Evolutionary conservation across 495 filamentous ascomycete species (phyloP).

Genomic region (Sporormia fimetaria): DNA sequence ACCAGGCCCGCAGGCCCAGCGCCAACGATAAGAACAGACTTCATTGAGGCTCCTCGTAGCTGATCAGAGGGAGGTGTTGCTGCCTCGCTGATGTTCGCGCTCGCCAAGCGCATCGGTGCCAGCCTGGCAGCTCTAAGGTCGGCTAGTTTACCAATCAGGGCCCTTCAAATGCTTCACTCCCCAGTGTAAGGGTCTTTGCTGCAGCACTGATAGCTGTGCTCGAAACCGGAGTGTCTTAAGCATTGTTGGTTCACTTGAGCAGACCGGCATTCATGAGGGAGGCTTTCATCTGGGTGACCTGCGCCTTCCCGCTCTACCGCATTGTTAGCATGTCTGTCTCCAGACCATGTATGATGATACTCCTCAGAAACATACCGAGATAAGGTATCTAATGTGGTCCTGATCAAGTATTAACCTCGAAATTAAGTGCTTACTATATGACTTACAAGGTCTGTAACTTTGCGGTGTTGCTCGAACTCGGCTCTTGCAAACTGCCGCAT

Average conservation of each 20-base stretch:
- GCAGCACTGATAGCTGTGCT: too few species aligned
- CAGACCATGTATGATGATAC: too few species aligned
- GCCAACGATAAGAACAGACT: constrained; percentile 41
- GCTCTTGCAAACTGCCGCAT: constrained; percentile 58
- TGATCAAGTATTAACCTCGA: constrained; percentile 2
- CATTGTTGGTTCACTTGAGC: constrained; percentile 5
- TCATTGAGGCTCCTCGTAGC: constrained; percentile 10
- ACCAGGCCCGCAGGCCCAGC: constrained; percentile 74
- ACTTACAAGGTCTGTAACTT: constrained; percentile 58
- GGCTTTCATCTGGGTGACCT: constrained; percentile 48
- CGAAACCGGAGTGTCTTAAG: too few species aligned
- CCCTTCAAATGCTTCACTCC: too few species aligned
- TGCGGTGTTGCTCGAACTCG: constrained; percentile 64
- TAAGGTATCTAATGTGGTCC: constrained; percentile 48
- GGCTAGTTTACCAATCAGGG: too few species aligned
- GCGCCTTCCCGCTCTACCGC: constrained; percentile 41
- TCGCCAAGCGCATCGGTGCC: too few species aligned
- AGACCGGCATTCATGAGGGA: constrained; percentile 15
- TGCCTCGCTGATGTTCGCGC: too few species aligned
- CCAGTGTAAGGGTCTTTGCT: too few species aligned
- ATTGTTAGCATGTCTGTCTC: background rate
- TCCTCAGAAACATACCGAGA: constrained; percentile 38
- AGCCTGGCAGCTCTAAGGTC: too few species aligned
- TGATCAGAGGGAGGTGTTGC: background rate
- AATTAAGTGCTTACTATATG: constrained; percentile 3